Percentiles rank a stretch among this genome's conserved stretches.
These are phyloP conservation scores for Setomelanomma holmii DNA, from an alignment of 2,329 filamentous ascomycete genomes.

Conservation along the genomic window DNA sequence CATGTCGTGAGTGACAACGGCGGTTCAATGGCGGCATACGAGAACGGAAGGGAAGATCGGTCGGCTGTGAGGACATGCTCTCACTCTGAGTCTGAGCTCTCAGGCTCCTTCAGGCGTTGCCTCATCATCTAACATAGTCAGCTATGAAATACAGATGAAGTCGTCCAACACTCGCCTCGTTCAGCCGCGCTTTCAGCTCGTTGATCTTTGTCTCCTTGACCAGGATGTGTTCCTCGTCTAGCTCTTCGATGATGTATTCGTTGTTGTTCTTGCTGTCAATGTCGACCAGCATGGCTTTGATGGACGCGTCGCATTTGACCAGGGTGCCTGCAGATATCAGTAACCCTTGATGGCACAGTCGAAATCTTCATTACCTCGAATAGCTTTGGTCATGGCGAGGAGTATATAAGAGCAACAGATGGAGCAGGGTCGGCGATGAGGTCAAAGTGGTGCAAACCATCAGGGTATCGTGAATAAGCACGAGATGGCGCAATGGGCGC, in stretches of 20 bases:
- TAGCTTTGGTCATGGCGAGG: constrained; percentile 63
- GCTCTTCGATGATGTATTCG: constrained; percentile 79
- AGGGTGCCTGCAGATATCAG: constrained; percentile 64
- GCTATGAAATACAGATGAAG: not conserved
- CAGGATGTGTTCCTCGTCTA: constrained; percentile 77
- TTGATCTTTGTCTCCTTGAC: constrained; percentile 77
- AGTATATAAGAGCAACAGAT: constrained; percentile 4
- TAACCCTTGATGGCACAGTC: not conserved
- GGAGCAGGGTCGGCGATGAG: too few relatives aligned
- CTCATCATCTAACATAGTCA: constrained; percentile 43
- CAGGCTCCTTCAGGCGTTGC: constrained; percentile 44
- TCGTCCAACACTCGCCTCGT: constrained; percentile 60
- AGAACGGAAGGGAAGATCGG: not conserved
- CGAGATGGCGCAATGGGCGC: constrained; percentile 3
- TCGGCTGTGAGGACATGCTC: too few relatives aligned
- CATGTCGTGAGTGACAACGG: constrained; percentile 41
- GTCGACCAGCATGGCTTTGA: constrained; percentile 83
- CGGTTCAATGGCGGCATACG: not conserved
- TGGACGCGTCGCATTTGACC: constrained; percentile 83
- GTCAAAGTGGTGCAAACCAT: constrained; percentile 23
- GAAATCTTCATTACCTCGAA: constrained; percentile 58
- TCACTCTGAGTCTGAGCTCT: constrained; percentile 46
- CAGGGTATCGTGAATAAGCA: constrained; percentile 27
- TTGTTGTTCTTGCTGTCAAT: constrained; percentile 72
- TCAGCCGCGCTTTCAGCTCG: constrained; percentile 71